A percentile compares a stretch with the other conserved stretches of the same genome.
These are phyloP conservation scores for Ziziphus jujuba DNA, from an alignment of 306 rosid genomes.

Conservation along the genomic window DNA sequence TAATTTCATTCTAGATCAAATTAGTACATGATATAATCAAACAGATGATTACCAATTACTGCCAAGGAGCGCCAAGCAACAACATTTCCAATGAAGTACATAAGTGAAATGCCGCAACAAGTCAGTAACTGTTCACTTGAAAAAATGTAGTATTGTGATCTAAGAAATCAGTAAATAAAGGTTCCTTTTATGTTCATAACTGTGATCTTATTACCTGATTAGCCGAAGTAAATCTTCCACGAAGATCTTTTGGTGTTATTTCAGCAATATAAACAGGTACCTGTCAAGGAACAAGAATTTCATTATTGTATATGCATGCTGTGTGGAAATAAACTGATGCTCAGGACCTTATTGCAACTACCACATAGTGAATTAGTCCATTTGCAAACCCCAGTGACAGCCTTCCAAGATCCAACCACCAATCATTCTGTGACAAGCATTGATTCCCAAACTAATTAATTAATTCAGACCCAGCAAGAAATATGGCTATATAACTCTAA, in stretches of 20 bases:
- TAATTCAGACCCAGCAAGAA: not conserved
- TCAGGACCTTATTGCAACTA: constrained; percentile 8
- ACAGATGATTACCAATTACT: constrained; percentile 33
- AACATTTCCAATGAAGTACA: constrained; percentile 31
- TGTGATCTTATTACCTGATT: constrained; percentile 30
- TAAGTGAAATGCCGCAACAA: constrained; percentile 26
- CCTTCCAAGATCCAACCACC: constrained; percentile 26
- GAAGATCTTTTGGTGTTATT: constrained; percentile 37
- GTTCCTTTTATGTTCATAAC: too few species aligned
- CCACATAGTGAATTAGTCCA: constrained; percentile 25
- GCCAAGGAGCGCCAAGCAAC: constrained; percentile 47
- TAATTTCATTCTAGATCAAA: not conserved
- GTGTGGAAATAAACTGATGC: not conserved
- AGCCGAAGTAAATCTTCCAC: constrained; percentile 32
- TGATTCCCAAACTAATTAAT: not conserved
- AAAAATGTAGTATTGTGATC: too few species aligned
- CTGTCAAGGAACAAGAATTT: constrained; percentile 7
- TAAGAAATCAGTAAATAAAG: too few species aligned
- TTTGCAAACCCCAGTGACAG: constrained; percentile 3
- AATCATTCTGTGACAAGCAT: constrained; percentile 11
- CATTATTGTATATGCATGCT: not conserved
- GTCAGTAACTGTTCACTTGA: constrained; percentile 17
- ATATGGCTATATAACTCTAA: not conserved
- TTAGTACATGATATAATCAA: not conserved
- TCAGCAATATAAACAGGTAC: constrained; percentile 41